Evolutionary conservation across 2,329 filamentous ascomycete species (phyloP).

Genomic region (Stachybotrys echinatus): DNA sequence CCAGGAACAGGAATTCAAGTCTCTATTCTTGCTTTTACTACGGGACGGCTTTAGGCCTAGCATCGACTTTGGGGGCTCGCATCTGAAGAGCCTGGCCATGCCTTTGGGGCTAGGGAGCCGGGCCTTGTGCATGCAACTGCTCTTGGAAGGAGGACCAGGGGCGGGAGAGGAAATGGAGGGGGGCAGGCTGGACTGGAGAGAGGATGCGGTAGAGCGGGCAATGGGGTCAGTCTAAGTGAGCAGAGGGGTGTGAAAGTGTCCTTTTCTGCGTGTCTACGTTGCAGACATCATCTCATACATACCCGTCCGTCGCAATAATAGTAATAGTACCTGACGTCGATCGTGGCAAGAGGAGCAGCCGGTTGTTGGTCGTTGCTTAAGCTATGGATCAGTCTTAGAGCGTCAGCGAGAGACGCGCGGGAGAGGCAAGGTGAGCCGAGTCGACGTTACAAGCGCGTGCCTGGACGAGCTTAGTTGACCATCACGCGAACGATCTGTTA

Average conservation of each 20-base stretch:
- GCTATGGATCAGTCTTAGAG: background rate
- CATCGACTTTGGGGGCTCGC: slow-evolving; percentile 21
- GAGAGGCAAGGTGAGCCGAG: background rate
- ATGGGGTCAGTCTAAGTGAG: slow-evolving; percentile 13
- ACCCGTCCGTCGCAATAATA: too few species aligned
- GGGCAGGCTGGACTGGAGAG: slow-evolving; percentile 32
- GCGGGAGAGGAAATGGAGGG: slow-evolving; percentile 16
- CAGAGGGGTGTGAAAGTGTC: background rate
- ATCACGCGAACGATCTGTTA: background rate
- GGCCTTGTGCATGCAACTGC: slow-evolving; percentile 37
- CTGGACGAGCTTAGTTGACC: background rate
- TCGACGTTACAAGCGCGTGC: background rate
- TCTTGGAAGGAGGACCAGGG: slow-evolving; percentile 42
- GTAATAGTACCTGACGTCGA: background rate
- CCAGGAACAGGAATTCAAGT: slow-evolving; percentile 31
- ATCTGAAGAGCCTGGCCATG: slow-evolving; percentile 16
- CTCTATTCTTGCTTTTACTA: slow-evolving; percentile 9
- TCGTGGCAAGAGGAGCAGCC: background rate
- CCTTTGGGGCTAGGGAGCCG: slow-evolving; percentile 18
- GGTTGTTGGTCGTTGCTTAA: too few species aligned
- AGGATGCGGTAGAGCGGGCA: slow-evolving; percentile 20
- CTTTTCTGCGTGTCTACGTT: background rate
- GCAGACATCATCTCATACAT: background rate
- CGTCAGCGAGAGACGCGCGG: background rate
- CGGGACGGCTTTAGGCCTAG: slow-evolving; percentile 14